A percentile compares a stretch with the other conserved stretches of the same genome.
These are phyloP conservation scores for Tuber brumale DNA, from an alignment of 495 filamentous ascomycete genomes.

Conservation along the genomic window DNA sequence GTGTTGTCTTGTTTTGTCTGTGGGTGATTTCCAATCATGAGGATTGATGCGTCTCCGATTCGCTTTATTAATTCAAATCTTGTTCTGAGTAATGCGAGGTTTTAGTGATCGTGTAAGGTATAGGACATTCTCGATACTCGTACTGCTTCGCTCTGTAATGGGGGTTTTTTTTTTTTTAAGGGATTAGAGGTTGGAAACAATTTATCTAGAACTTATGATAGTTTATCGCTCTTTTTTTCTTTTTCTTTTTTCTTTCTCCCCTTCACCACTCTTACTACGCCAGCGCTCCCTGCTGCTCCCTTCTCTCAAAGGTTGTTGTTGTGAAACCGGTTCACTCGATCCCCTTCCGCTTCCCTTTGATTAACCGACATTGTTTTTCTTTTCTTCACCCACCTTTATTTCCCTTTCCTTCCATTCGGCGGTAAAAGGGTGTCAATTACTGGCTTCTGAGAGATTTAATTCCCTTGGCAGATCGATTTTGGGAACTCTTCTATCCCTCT, in stretches of 20 bases:
- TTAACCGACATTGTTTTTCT: not conserved
- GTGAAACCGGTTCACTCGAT: not conserved
- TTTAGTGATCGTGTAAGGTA: not conserved
- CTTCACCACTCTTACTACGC: not conserved
- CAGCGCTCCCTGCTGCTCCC: not conserved
- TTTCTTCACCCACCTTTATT: not conserved
- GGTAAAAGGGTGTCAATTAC: not conserved
- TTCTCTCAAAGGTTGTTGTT: not conserved
- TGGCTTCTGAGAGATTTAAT: not conserved
- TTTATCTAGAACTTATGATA: not conserved
- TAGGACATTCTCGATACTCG: not conserved
- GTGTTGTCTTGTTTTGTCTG: not conserved
- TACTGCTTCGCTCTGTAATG: not conserved
- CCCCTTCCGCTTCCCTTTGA: not conserved
- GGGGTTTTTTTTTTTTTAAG: not conserved
- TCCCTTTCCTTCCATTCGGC: conserved; percentile 2
- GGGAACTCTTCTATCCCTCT: not conserved
- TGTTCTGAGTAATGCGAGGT: not conserved
- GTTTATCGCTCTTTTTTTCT: too few relatives aligned
- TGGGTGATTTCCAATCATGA: not conserved
- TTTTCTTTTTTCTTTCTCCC: too few relatives aligned
- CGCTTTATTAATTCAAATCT: not conserved
- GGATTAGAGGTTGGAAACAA: not conserved
- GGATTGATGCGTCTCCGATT: not conserved
- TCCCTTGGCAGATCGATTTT: not conserved